These are phyloP conservation scores for Castanospermum australe DNA, from an alignment of 306 rosid genomes.

Conservation along the genomic window DNA sequence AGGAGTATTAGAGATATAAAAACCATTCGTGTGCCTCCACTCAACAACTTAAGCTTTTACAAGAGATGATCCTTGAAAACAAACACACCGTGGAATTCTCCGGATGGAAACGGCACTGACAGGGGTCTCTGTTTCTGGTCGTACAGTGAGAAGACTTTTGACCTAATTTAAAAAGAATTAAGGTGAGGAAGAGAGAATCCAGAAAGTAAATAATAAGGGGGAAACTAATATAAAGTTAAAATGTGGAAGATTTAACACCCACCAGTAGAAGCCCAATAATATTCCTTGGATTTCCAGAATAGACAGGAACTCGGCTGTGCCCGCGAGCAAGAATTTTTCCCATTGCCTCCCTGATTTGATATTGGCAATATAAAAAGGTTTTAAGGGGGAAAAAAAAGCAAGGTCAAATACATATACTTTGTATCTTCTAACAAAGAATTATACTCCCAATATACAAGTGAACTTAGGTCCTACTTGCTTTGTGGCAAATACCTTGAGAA, in stretches of 20 bases:
- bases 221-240: neutral
- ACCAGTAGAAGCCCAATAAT: slow-evolving; percentile 92
- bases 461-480: neutral
- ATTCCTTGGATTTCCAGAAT: slow-evolving; percentile 88
- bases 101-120: slow-evolving; percentile 92
- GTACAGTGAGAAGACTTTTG: slow-evolving; percentile 92
- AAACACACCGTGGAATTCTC: slow-evolving; percentile 86
- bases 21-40: neutral
- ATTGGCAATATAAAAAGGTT: slow-evolving; percentile 4
- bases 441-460: neutral
- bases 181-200: slow-evolving; percentile 2
- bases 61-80: neutral
- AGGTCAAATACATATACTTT: neutral
- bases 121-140: slow-evolving; percentile 98
- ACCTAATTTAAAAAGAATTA: slow-evolving; percentile 50
- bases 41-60: neutral
- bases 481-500: slow-evolving; percentile 3
- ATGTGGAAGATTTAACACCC: slow-evolving; percentile 26
- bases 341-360: slow-evolving; percentile 90
- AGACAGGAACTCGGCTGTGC: slow-evolving; percentile 97
- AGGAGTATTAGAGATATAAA: neutral
- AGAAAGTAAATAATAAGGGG: neutral
- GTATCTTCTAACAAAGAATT: neutral
- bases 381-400: neutral
- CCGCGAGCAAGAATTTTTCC: slow-evolving; percentile 97